Evolutionary conservation across 371 early-diverging fungal species (phyloP).

Genomic region (Haplosporangium sp.): DNA sequence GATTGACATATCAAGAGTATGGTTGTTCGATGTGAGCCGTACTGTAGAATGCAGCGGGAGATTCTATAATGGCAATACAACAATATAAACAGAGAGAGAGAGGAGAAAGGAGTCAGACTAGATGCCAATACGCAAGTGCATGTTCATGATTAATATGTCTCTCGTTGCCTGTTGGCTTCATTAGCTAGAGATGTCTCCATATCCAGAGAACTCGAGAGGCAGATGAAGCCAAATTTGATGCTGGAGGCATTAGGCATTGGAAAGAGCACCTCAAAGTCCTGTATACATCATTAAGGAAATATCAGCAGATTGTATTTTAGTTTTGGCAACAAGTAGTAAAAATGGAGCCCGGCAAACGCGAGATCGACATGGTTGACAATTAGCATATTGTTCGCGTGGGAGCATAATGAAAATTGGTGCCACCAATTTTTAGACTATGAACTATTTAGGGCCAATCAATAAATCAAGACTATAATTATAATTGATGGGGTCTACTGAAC

Average conservation of each 20-base stretch:
- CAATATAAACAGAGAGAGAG: too few species aligned
- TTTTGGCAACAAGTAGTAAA: background rate
- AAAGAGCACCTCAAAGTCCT: constrained; percentile 9
- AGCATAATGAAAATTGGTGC: too few species aligned
- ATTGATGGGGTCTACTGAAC: too few species aligned
- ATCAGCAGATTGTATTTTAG: too few species aligned
- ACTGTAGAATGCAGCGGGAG: background rate
- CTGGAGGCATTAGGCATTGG: background rate
- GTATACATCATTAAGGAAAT: background rate
- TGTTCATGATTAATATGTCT: background rate
- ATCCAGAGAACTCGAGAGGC: constrained; percentile 9
- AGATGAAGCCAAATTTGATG: constrained; percentile 8
- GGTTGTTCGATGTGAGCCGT: constrained; percentile 10
- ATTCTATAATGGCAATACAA: background rate
- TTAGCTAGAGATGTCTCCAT: constrained; percentile 3
- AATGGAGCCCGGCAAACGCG: background rate
- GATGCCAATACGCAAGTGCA: too few species aligned
- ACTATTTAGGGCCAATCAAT: too few species aligned
- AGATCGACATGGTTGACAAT: too few species aligned
- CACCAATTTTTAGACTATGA: too few species aligned
- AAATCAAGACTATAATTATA: background rate
- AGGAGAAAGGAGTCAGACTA: background rate
- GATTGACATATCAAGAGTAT: constrained; percentile 23
- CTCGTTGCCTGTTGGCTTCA: constrained; percentile 2
- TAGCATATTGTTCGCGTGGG: too few species aligned